phyloP scores from a whole-genome alignment of 257 asterid genomes.

The Capsicum rhomboideum region DNA sequence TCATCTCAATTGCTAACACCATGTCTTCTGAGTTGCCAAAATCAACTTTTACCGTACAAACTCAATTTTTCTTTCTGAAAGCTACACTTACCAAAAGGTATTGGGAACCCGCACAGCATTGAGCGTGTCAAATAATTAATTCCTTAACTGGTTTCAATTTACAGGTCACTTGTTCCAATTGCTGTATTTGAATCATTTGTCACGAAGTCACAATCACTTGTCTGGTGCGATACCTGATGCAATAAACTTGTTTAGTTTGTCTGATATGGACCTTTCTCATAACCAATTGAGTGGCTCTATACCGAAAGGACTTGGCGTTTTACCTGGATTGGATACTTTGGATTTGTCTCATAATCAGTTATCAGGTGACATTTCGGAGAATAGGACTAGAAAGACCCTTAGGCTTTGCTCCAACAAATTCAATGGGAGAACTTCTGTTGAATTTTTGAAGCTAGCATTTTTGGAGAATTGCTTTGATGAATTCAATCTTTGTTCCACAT shows the following conservation, averaged over 20 bases:
- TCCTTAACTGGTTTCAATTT: slow-evolving; percentile 12
- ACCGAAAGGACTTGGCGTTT: neutral
- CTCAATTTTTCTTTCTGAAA: slow-evolving; percentile 9
- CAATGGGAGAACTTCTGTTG: slow-evolving; percentile 10
- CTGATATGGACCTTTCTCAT: slow-evolving; percentile 13
- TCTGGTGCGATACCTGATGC: slow-evolving; percentile 20
- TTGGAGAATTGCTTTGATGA: slow-evolving; percentile 13
- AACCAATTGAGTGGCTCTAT: slow-evolving; percentile 17
- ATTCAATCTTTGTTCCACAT: slow-evolving; percentile 20
- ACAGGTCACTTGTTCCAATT: slow-evolving; percentile 11
- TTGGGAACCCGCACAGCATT: slow-evolving; percentile 10
- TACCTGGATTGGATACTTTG: neutral
- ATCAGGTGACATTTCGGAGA: slow-evolving; percentile 13
- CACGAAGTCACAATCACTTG: slow-evolving; percentile 13
- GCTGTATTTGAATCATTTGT: neutral
- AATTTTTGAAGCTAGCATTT: slow-evolving; percentile 7
- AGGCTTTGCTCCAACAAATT: slow-evolving; percentile 19
- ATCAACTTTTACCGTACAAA: slow-evolving; percentile 1
- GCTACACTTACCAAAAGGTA: slow-evolving; percentile 10
- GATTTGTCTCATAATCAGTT: slow-evolving; percentile 27
- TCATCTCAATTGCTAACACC: slow-evolving; percentile 7
- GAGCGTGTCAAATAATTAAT: slow-evolving; percentile 17
- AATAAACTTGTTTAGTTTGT: neutral
- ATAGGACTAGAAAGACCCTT: neutral
- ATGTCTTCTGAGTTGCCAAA: too few relatives aligned